These are phyloP conservation scores for Cryphonectria parasitica DNA, from an alignment of 2,329 filamentous ascomycete species.

Conservation along the genomic window DNA sequence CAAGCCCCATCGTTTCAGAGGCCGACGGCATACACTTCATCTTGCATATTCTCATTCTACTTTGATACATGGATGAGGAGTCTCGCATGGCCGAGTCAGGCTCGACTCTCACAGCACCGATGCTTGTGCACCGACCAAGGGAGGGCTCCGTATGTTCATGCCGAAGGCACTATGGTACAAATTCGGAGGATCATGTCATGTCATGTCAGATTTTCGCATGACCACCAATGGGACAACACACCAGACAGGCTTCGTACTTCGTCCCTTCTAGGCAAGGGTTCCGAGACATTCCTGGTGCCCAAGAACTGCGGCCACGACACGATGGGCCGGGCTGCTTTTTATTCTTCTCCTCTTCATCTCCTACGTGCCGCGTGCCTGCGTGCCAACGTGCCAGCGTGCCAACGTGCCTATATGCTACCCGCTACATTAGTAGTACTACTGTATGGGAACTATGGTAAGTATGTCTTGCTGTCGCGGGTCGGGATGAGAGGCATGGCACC, in stretches of 20 bases:
- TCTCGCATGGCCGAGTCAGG: not conserved
- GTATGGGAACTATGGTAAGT: not conserved
- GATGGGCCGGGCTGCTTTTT: not conserved
- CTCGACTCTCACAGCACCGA: not conserved
- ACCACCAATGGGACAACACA: slow-evolving; percentile 4
- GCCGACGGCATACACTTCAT: not conserved
- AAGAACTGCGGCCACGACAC: not conserved
- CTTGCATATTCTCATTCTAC: not conserved
- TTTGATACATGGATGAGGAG: not conserved
- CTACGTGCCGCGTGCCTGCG: not conserved
- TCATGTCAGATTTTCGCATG: slow-evolving; percentile 5
- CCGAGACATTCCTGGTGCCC: not conserved
- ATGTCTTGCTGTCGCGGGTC: not conserved
- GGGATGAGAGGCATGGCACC: slow-evolving; percentile 1
- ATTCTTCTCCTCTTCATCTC: not conserved
- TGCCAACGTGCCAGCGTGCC: not conserved
- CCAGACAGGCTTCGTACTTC: not conserved
- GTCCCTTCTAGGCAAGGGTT: not conserved
- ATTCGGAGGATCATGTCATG: slow-evolving; percentile 3
- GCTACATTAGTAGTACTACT: not conserved
- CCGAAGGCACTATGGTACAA: not conserved
- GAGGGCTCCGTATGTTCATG: not conserved
- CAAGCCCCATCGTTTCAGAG: not conserved
- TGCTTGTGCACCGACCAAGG: not conserved
- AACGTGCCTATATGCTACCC: not conserved